A percentile compares a stretch with the other conserved stretches of the same genome.
These are phyloP conservation scores for Aspergillus clavatus DNA, from an alignment of 2,329 filamentous ascomycete species.

Conservation along the genomic window DNA sequence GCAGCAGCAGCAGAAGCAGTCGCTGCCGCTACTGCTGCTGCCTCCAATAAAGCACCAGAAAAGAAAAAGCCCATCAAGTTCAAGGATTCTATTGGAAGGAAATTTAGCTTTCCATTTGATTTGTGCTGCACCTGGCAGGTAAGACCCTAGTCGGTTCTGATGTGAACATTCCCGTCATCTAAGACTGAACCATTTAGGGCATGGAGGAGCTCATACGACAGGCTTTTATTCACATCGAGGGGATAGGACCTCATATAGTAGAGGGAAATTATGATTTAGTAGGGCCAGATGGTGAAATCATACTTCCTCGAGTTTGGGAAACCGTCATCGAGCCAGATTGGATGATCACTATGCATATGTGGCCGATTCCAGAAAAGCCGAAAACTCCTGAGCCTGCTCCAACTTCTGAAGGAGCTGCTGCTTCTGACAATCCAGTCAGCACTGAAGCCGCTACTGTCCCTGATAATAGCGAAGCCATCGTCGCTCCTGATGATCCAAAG, in stretches of 20 bases:
- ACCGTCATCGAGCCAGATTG: conserved; percentile 74
- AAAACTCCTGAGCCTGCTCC: conserved; percentile 37
- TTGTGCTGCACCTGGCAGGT: conserved; percentile 80
- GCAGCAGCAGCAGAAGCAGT: conserved; percentile 31
- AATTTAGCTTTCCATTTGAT: conserved; percentile 87
- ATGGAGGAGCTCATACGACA: conserved; percentile 85
- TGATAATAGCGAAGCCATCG: conserved; percentile 12
- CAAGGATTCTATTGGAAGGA: conserved; percentile 85
- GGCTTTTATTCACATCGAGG: conserved; percentile 73
- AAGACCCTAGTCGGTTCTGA: conserved; percentile 42
- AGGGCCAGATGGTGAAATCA: conserved; percentile 75
- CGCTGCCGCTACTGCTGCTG: conserved; percentile 30
- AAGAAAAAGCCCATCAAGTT: conserved; percentile 75
- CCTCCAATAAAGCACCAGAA: conserved; percentile 41
- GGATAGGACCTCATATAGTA: conserved; percentile 69
- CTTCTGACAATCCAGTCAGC: conserved; percentile 18
- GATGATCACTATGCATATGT: conserved; percentile 65
- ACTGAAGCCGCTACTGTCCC: conserved; percentile 15
- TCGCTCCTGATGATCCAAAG: conserved; percentile 24
- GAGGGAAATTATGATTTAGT: conserved; percentile 76
- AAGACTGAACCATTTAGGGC: conserved; percentile 49
- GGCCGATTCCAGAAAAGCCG: conserved; percentile 55
- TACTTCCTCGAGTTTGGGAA: conserved; percentile 76
- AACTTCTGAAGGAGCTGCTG: conserved; percentile 18
- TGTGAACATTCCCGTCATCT: conserved; percentile 3